phyloP scores from a whole-genome alignment of 768 basidiomycete species.

The Antrodiella citrinella region DNA sequence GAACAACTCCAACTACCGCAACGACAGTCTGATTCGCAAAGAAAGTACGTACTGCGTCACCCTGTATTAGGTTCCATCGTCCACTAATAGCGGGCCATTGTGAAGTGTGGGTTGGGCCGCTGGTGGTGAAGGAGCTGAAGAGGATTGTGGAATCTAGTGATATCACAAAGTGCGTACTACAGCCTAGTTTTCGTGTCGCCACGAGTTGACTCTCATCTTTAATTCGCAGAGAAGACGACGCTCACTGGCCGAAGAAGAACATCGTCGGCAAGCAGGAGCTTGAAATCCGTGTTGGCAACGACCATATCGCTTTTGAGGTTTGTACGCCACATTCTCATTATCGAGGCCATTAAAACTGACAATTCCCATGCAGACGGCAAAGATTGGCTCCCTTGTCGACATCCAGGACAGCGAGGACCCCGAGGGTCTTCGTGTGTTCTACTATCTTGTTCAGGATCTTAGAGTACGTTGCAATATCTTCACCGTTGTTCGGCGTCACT shows the following conservation, averaged over 20 bases:
- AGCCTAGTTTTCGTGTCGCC: not conserved
- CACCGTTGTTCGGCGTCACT: not conserved
- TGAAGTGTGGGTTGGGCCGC: slow-evolving; percentile 88
- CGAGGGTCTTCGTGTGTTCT: slow-evolving; percentile 95
- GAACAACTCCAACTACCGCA: slow-evolving; percentile 98
- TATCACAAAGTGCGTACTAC: slow-evolving; percentile 71
- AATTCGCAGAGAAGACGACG: slow-evolving; percentile 86
- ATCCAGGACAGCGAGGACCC: slow-evolving; percentile 97
- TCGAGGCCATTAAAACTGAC: too few species aligned
- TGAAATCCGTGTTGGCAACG: slow-evolving; percentile 88
- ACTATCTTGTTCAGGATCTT: slow-evolving; percentile 96
- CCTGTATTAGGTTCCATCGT: not conserved
- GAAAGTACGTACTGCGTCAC: slow-evolving; percentile 62
- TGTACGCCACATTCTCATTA: slow-evolving; percentile 14
- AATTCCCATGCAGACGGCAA: slow-evolving; percentile 77
- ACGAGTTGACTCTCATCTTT: not conserved
- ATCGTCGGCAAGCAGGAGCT: slow-evolving; percentile 98
- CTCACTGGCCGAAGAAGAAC: slow-evolving; percentile 98
- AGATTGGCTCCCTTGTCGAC: slow-evolving; percentile 94
- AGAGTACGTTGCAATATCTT: slow-evolving; percentile 56
- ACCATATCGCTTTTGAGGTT: slow-evolving; percentile 97
- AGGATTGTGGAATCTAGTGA: slow-evolving; percentile 89
- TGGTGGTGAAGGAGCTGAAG: slow-evolving; percentile 92
- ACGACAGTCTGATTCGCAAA: slow-evolving; percentile 96
- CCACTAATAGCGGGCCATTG: not conserved